Conservation (phyloP, 345 rosid genomes). For the Eucalyptus urophylla region DNA sequence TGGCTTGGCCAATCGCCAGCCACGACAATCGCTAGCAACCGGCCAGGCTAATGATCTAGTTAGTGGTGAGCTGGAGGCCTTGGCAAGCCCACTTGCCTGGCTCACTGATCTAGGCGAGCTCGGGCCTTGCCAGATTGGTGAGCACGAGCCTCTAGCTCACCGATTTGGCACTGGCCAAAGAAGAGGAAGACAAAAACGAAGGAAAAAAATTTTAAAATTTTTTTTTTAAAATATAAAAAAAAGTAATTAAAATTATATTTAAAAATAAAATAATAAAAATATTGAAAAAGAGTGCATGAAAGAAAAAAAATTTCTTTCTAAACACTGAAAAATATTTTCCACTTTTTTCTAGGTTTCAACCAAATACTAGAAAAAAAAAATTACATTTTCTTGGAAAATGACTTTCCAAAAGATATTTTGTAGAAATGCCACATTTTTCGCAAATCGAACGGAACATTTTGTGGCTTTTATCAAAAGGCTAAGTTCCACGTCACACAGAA, state of each 20-base stretch:
- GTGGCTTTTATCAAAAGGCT: neutral
- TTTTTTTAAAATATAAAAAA: too few species aligned
- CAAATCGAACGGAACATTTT: accelerated
- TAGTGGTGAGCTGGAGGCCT: accelerated
- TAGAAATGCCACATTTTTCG: accelerated
- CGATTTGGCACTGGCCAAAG: accelerated
- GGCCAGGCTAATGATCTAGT: accelerated
- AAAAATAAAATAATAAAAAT: too few species aligned
- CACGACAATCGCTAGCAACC: accelerated
- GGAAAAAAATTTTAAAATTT: accelerated
- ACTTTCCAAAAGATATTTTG: accelerated
- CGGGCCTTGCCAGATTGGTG: accelerated
- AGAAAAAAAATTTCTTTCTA: too few species aligned
- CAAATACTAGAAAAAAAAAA: too few species aligned
- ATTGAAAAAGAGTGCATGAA: too few species aligned
- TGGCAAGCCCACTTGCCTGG: accelerated
- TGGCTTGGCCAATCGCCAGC: accelerated
- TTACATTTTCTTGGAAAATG: too few species aligned
- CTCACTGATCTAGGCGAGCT: accelerated
- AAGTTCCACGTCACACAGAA: neutral
- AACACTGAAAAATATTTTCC: too few species aligned
- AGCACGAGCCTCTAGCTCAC: accelerated
- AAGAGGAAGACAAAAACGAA: too few species aligned
- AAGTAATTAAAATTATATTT: too few species aligned
- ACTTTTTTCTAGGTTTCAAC: accelerated